Evolutionary conservation across 192 early-diverging fungal species (phyloP).

Genomic region (Mortierella hygrophila): DNA sequence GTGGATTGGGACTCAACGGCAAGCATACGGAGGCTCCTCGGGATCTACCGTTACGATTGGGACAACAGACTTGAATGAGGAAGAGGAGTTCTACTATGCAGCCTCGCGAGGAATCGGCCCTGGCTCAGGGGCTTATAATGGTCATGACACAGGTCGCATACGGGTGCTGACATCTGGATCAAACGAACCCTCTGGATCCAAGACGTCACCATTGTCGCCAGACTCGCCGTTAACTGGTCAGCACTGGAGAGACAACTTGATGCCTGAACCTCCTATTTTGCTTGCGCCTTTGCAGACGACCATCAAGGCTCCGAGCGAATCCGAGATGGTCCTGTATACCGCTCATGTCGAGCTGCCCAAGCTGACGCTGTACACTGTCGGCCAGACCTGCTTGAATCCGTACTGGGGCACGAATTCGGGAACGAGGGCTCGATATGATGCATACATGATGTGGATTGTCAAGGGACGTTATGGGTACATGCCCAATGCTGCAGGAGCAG

Average conservation of each 20-base stretch:
- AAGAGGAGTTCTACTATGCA: constrained; percentile 45
- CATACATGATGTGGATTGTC: constrained; percentile 45
- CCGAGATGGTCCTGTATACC: constrained; percentile 42
- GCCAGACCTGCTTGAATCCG: constrained; percentile 47
- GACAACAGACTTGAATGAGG: constrained; percentile 36
- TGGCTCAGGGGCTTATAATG: neutral
- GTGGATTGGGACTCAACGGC: neutral
- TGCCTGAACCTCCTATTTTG: constrained; percentile 46
- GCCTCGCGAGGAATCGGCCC: constrained; percentile 7
- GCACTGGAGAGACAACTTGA: neutral
- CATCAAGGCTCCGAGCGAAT: constrained; percentile 40
- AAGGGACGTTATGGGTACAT: constrained; percentile 41
- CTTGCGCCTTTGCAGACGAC: constrained; percentile 30
- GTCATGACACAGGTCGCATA: neutral
- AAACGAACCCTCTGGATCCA: neutral
- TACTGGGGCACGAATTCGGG: constrained; percentile 40
- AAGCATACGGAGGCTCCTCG: constrained; percentile 15
- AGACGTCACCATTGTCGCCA: neutral
- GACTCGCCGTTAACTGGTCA: neutral
- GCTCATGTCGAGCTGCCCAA: constrained; percentile 51
- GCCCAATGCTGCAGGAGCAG: neutral
- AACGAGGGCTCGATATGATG: constrained; percentile 40
- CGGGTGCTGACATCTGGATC: neutral
- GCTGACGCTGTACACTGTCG: constrained; percentile 45
- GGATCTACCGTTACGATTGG: constrained; percentile 32